phyloP scores from a whole-genome alignment of 352 stramenopile genomes.

The Halophytophthora batemanensis region DNA sequence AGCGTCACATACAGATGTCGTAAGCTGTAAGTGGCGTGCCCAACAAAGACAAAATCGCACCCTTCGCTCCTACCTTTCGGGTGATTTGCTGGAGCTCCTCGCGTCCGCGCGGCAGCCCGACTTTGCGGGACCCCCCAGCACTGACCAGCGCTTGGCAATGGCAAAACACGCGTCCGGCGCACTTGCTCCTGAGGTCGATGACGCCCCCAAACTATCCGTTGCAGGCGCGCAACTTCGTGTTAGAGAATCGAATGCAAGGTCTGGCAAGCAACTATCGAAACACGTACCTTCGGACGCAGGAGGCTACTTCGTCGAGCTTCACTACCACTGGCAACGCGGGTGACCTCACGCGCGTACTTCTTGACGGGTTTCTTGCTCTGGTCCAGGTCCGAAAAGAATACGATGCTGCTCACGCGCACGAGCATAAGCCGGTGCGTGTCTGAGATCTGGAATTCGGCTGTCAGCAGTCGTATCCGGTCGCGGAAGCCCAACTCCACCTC shows the following conservation, averaged over 20 bases:
- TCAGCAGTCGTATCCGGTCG: slow-evolving; percentile 45
- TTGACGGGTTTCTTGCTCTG: slow-evolving; percentile 12
- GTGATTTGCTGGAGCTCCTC: slow-evolving; percentile 53
- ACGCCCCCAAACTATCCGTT: slow-evolving; percentile 13
- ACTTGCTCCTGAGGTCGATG: slow-evolving; percentile 25
- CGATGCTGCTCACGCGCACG: slow-evolving; percentile 47
- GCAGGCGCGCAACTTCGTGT: no score
- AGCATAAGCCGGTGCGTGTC: slow-evolving; percentile 50
- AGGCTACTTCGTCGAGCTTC: neutral
- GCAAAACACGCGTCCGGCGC: slow-evolving; percentile 44
- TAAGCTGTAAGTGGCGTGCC: neutral
- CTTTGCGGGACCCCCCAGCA: slow-evolving; percentile 9
- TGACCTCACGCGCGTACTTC: neutral
- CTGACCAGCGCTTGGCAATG: slow-evolving; percentile 29
- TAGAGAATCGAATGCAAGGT: neutral
- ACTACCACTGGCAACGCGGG: neutral
- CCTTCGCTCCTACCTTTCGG: slow-evolving; percentile 39
- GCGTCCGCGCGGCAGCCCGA: slow-evolving; percentile 15
- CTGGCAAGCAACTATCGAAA: neutral
- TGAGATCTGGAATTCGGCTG: slow-evolving; percentile 58
- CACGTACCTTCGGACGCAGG: slow-evolving; percentile 1
- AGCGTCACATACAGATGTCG: neutral
- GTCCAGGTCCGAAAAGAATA: slow-evolving; percentile 55
- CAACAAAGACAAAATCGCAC: neutral
- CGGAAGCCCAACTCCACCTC: slow-evolving; percentile 42